Conservation (phyloP, 495 filamentous ascomycete genomes). For the Trichoderma orchidacearum region DNA sequence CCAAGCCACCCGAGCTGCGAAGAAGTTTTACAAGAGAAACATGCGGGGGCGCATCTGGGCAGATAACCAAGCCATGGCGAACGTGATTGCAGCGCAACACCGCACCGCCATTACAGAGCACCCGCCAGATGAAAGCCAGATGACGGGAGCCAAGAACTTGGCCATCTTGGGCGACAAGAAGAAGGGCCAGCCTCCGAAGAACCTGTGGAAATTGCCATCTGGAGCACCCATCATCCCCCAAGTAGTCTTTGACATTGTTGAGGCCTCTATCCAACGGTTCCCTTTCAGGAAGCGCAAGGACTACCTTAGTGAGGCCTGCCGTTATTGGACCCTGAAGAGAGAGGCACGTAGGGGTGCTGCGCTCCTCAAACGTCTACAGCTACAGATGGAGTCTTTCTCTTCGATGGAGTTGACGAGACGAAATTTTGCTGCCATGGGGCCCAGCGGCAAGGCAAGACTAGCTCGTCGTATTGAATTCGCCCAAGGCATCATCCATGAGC, state of each 20-base stretch:
- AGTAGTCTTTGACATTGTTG: slow-evolving; percentile 66
- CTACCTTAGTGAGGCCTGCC: slow-evolving; percentile 81
- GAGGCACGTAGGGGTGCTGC: slow-evolving; percentile 86
- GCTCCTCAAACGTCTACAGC: slow-evolving; percentile 77
- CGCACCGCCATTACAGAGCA: slow-evolving; percentile 44
- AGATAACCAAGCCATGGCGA: slow-evolving; percentile 75
- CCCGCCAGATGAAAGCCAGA: slow-evolving; percentile 40
- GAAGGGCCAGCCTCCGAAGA: slow-evolving; percentile 50
- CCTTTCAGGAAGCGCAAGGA: slow-evolving; percentile 74
- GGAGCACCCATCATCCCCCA: slow-evolving; percentile 90
- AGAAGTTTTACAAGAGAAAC: slow-evolving; percentile 69
- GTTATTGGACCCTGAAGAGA: slow-evolving; percentile 95
- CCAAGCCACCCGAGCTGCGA: slow-evolving; percentile 32
- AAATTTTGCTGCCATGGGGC: slow-evolving; percentile 86
- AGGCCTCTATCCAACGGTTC: slow-evolving; percentile 67
- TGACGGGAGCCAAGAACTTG: slow-evolving; percentile 35
- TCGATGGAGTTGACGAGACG: slow-evolving; percentile 92
- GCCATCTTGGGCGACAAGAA: slow-evolving; percentile 62
- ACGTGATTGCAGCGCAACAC: slow-evolving; percentile 57
- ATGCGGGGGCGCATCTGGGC: slow-evolving; percentile 86
- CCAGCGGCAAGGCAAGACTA: slow-evolving; percentile 62
- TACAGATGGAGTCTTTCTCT: slow-evolving; percentile 89
- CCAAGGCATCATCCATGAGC: slow-evolving; percentile 55
- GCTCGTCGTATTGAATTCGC: slow-evolving; percentile 80
- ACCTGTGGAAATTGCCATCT: slow-evolving; percentile 86